Conservation (phyloP, 768 basidiomycete genomes). For the Rossbeevera mucosa region DNA sequence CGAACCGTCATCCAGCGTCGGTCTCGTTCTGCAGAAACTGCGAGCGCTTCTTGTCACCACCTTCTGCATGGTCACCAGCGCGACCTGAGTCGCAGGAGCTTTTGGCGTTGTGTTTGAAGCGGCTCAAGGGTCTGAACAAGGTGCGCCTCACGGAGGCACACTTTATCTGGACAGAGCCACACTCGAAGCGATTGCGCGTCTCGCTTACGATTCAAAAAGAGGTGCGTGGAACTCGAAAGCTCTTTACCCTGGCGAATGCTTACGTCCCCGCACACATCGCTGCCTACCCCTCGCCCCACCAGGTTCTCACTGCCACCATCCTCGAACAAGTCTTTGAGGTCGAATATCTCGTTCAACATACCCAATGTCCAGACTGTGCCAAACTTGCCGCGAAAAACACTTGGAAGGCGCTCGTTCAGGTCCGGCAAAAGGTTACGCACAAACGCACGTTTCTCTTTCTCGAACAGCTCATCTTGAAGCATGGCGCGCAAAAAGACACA, state of each 20-base stretch:
- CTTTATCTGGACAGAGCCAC: conserved; percentile 99
- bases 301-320: conserved; percentile 92
- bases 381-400: conserved; percentile 97
- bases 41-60: conserved; percentile 92
- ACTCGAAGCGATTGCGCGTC: conserved; percentile 87
- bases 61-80: conserved; percentile 78
- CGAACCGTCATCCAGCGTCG: conserved; percentile 50
- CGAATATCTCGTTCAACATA: conserved; percentile 90
- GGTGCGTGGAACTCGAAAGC: conserved; percentile 37
- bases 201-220: conserved; percentile 99
- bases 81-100: conserved; percentile 90
- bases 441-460: conserved; percentile 97
- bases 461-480: conserved; percentile 95
- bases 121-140: conserved; percentile 89
- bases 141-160: conserved; percentile 97
- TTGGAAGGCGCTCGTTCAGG: conserved; percentile 96
- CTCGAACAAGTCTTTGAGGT: conserved; percentile 97
- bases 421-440: conserved; percentile 97
- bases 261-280: not conserved
- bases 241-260: not conserved
- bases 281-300: conserved; percentile 11
- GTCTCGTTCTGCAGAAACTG: conserved; percentile 94
- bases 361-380: conserved; percentile 93
- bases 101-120: conserved; percentile 89
- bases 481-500: conserved; percentile 95